A percentile compares a stretch with the other conserved stretches of the same genome.
phyloP scores from a whole-genome alignment of 2,329 filamentous ascomycete species.

The Endoconidiophora laricicola region DNA sequence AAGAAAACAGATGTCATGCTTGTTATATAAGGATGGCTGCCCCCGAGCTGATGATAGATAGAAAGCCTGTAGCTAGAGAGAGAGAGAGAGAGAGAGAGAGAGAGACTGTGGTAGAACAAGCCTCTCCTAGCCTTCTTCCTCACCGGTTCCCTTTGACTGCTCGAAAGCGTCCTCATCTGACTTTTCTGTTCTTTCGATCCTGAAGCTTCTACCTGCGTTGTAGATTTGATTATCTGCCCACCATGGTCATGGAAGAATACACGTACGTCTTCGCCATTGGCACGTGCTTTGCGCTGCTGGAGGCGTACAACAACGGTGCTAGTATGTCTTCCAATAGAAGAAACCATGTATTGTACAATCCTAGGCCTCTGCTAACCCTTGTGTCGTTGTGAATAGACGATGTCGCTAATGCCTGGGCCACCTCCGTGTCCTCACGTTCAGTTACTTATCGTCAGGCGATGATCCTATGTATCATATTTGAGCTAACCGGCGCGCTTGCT shows the following conservation, averaged over 20 bases:
- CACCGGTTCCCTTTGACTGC: not conserved
- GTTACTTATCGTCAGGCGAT: slow-evolving; percentile 54
- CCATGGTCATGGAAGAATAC: slow-evolving; percentile 44
- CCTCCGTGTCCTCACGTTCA: slow-evolving; percentile 64
- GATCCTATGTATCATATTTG: slow-evolving; percentile 48
- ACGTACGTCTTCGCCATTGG: slow-evolving; percentile 60
- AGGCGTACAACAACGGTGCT: slow-evolving; percentile 65
- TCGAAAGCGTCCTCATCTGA: not conserved
- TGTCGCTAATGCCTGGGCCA: slow-evolving; percentile 74
- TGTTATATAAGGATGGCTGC: not conserved
- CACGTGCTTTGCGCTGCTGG: slow-evolving; percentile 59
- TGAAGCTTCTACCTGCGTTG: too few species aligned
- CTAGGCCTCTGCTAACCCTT: slow-evolving; percentile 3
- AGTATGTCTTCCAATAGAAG: slow-evolving; percentile 27
- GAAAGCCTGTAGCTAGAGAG: not conserved
- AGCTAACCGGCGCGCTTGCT: slow-evolving; percentile 48
- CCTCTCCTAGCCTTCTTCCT: not conserved
- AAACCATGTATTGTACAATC: not conserved
- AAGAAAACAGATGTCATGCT: not conserved
- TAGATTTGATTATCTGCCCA: slow-evolving; percentile 14
- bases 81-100: not conserved
- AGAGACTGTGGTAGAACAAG: not conserved
- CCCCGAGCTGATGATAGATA: too few species aligned
- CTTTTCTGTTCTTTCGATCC: too few species aligned
- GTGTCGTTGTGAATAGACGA: slow-evolving; percentile 37